phyloP scores from a whole-genome alignment of 805 yeast species.

The Candida wancherniae region DNA sequence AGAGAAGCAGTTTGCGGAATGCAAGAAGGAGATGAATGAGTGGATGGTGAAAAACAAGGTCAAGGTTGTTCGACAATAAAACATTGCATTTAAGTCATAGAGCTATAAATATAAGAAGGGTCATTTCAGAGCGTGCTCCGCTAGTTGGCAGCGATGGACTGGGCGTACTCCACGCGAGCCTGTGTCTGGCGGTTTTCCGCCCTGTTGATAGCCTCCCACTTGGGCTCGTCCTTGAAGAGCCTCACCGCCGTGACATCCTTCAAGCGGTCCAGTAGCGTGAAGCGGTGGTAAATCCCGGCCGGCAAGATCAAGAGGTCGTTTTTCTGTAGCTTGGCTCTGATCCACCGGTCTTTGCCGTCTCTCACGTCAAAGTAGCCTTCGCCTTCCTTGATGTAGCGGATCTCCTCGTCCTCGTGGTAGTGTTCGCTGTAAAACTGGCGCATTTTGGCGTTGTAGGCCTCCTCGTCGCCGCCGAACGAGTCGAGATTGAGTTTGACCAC shows the following conservation, averaged over 20 bases:
- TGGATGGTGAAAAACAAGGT: conserved; percentile 42
- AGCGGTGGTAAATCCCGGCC: conserved; percentile 91
- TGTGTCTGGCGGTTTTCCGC: conserved; percentile 38
- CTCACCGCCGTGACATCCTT: conserved; percentile 74
- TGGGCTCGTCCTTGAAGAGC: conserved; percentile 90
- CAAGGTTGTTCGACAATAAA: conserved; percentile 32
- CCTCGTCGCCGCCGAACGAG: conserved; percentile 54
- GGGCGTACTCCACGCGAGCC: conserved; percentile 33
- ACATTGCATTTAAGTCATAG: conserved; percentile 1
- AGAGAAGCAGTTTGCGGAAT: conserved; percentile 23
- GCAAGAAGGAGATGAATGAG: conserved; percentile 30
- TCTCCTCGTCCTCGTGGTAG: conserved; percentile 95
- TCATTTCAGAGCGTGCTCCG: background rate
- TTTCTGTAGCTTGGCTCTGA: conserved; percentile 59
- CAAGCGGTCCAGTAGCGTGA: conserved; percentile 58
- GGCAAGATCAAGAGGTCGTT: conserved; percentile 76
- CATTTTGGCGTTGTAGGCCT: conserved; percentile 59
- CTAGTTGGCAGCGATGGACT: conserved; percentile 23
- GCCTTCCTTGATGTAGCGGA: conserved; percentile 84
- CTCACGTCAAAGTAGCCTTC: conserved; percentile 90
- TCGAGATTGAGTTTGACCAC: conserved; percentile 54
- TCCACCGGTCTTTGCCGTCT: conserved; percentile 61
- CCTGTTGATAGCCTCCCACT: conserved; percentile 85
- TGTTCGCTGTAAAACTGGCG: conserved; percentile 76
- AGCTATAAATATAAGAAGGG: background rate